A percentile compares a stretch with the other conserved stretches of the same genome.
Conservation (phyloP, 2,329 filamentous ascomycete genomes). For the Thelonectria rubi region DNA sequence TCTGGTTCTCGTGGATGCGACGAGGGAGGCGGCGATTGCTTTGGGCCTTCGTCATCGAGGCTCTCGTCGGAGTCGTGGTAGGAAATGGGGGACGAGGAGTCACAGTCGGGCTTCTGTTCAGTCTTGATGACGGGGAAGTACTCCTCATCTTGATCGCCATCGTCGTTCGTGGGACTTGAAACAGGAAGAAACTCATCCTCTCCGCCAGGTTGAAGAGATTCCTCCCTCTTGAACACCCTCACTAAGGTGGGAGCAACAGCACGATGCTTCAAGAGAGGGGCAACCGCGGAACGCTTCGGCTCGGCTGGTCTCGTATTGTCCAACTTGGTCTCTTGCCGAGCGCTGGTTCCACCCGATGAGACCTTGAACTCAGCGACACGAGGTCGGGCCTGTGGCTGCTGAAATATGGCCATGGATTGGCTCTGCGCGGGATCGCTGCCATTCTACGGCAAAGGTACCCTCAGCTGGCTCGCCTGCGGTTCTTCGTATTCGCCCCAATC, state of each 20-base stretch:
- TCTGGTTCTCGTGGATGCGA: not conserved
- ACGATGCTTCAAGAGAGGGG: not conserved
- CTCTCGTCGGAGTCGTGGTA: not conserved
- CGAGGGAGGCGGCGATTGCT: not conserved
- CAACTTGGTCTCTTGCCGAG: not conserved
- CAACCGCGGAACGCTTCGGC: no score
- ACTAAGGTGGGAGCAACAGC: not conserved
- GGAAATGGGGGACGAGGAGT: slow-evolving; percentile 7
- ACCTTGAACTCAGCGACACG: not conserved
- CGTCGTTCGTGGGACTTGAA: not conserved
- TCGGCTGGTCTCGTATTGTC: not conserved
- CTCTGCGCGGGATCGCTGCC: not conserved
- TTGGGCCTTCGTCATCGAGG: not conserved
- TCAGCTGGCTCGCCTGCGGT: not conserved
- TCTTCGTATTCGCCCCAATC: not conserved
- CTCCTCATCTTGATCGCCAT: not conserved
- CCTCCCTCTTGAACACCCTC: slow-evolving; percentile 5
- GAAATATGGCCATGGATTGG: not conserved
- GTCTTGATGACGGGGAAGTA: slow-evolving; percentile 9
- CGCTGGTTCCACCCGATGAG: not conserved
- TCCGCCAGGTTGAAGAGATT: not conserved
- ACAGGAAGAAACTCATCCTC: slow-evolving; percentile 16
- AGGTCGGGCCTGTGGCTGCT: not conserved
- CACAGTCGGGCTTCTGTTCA: slow-evolving; percentile 6
- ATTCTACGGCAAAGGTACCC: not conserved